Percentiles rank a stretch among this genome's conserved stretches.
phyloP scores from a whole-genome alignment of 106 monocot species.

The Alisma plantagoaquatica region DNA sequence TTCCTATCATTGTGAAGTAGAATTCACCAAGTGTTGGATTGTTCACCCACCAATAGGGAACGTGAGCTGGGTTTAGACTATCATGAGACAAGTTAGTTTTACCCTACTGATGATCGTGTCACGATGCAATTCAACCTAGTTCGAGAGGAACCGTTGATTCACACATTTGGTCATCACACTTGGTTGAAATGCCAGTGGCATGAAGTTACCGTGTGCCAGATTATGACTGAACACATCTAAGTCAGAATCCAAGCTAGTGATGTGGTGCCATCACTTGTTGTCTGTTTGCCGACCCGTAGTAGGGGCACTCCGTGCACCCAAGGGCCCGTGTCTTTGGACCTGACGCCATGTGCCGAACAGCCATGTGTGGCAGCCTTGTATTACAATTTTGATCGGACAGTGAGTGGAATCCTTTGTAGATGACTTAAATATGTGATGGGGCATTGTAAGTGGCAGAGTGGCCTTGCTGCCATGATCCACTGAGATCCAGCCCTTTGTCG shows the following conservation, averaged over 20 bases:
- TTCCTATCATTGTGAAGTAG: no score
- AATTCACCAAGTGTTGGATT: no score
- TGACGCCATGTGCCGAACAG: neutral
- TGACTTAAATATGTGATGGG: neutral
- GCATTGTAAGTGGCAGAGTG: neutral
- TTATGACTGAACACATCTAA: conserved; percentile 1
- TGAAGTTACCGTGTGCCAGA: conserved; percentile 20
- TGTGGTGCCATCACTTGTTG: no score
- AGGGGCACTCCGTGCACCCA: no score
- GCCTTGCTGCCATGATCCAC: neutral
- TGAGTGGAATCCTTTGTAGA: neutral
- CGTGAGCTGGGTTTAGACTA: neutral
- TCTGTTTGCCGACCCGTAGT: no score
- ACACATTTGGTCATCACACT: conserved; percentile 47
- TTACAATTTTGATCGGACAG: neutral
- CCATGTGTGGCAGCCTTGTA: neutral
- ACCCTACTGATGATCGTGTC: neutral
- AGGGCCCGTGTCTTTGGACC: neutral
- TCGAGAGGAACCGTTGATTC: conserved; percentile 39
- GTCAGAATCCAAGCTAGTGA: no score
- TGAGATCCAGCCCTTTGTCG: no score
- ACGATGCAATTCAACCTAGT: no score
- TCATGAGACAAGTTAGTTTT: neutral
- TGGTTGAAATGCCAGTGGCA: conserved; percentile 37
- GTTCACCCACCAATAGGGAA: neutral